Evolutionary conservation across 345 rosid genomes (phyloP).

Genomic region (Clarkia xantiana): DNA sequence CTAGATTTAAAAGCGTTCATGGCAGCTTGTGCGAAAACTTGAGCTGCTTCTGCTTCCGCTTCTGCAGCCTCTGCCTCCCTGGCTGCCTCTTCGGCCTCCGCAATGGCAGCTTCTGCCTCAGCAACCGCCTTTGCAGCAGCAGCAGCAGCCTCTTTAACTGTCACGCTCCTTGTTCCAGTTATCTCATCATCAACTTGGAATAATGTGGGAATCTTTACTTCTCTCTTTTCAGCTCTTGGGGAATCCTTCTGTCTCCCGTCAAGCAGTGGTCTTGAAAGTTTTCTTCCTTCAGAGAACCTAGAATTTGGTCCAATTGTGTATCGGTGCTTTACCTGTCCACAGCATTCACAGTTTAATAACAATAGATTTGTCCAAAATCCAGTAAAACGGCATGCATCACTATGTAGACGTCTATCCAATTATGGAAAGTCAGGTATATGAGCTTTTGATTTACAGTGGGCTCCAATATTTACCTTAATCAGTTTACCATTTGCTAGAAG

Average conservation of each 20-base stretch:
- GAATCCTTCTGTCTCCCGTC: slow-evolving; percentile 49
- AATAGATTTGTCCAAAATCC: not conserved
- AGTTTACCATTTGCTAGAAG: slow-evolving; percentile 64
- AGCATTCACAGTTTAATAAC: not conserved
- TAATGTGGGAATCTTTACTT: slow-evolving; percentile 28
- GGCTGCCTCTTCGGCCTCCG: slow-evolving; percentile 95
- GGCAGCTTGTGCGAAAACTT: slow-evolving; percentile 55
- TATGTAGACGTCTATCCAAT: too few relatives aligned
- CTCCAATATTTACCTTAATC: slow-evolving; percentile 46
- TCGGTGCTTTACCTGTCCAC: slow-evolving; percentile 63
- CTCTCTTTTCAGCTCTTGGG: slow-evolving; percentile 29
- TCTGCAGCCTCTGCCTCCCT: slow-evolving; percentile 90
- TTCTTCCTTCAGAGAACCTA: slow-evolving; percentile 31
- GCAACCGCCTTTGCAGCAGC: slow-evolving; percentile 92
- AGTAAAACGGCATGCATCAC: not conserved
- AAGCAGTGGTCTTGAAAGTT: slow-evolving; percentile 24
- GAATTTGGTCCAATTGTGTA: slow-evolving; percentile 40
- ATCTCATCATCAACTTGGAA: slow-evolving; percentile 45
- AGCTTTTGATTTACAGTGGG: not conserved
- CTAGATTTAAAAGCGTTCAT: slow-evolving; percentile 10
- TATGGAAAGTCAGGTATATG: not conserved
- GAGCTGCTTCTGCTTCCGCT: slow-evolving; percentile 96
- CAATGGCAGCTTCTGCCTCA: slow-evolving; percentile 85
- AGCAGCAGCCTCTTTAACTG: slow-evolving; percentile 80
- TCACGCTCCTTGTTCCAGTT: slow-evolving; percentile 60